Evolutionary conservation across 305 asterid genomes (phyloP), one percentile per base, ranked within the genome.

Genomic region (Euphrasia arctica): DNA sequence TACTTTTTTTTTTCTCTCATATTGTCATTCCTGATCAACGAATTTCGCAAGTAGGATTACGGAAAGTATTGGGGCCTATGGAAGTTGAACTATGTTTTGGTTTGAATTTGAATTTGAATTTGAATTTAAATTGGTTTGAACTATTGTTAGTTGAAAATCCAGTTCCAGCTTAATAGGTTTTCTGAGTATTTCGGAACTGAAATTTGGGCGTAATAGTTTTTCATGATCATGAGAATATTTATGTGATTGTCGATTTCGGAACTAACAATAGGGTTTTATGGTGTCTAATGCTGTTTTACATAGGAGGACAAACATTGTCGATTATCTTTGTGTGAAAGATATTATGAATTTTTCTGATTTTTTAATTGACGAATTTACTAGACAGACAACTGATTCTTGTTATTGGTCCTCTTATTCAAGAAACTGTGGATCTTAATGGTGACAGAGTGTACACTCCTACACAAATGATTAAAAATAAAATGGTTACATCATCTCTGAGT

Each of bases 181-280:
- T 63, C 42, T 34, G 63, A 54, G 58, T 15, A 32, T 12, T 69
- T 32, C 47, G 54, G 50, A 50, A 51, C 29, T 58, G 54, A 55
- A 57, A 63, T 42, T 69, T 58, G 48, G 58, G 63, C 48, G 51
- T 60, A 14, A 57, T 39, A 47, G 69, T 71, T 8, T 31, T 65
- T 15, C 39, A 41, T n/a, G 43, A 67, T 52, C 59, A 13, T 65
- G 13, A 28, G 48, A 12, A 22, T 13, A 22, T 48, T 3, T 13
- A 4, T 32, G 27, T 4, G 34, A 48, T 18, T 22, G 63, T 18
- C 22, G 22, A 18, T 18, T 18, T 18, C 22, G 22, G 22, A 18
- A 18, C 22, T 18, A 18, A 18, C 22, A 18, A 18, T 18, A 18
- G 22, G 22, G 73, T 52, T 67, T 18, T 29, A 39, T 63, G 31